phyloP scores from a whole-genome alignment of 192 early-diverging fungal genomes.

The Cladochytrium replicatum region DNA sequence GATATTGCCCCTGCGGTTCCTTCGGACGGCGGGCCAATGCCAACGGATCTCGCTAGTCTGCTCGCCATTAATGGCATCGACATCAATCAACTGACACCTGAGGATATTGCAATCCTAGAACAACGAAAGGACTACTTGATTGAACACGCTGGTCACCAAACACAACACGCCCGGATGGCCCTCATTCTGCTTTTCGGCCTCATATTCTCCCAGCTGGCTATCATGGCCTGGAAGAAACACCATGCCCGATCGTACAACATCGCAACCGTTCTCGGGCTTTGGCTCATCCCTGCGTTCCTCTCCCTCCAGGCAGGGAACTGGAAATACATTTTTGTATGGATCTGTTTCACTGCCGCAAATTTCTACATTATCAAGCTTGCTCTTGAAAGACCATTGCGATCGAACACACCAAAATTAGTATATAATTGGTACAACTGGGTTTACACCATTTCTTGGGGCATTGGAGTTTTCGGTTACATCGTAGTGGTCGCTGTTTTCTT shows the following conservation, averaged over 20 bases:
- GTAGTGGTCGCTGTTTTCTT: conserved; percentile 33
- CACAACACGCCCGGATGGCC: conserved; percentile 36
- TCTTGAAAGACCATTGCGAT: conserved; percentile 29
- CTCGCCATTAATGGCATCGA: too few relatives aligned
- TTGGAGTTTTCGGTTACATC: conserved; percentile 30
- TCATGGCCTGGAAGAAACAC: conserved; percentile 35
- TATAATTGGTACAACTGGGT: conserved; percentile 37
- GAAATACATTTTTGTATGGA: conserved; percentile 33
- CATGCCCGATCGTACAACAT: conserved; percentile 30
- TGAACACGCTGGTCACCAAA: conserved; percentile 12
- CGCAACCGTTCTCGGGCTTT: conserved; percentile 36
- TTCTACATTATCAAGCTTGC: conserved; percentile 24
- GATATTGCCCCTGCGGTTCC: too few relatives aligned
- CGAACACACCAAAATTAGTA: conserved; percentile 34
- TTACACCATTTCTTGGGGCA: conserved; percentile 24
- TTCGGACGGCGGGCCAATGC: too few relatives aligned
- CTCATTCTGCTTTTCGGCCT: conserved; percentile 34
- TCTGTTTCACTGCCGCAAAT: conserved; percentile 28
- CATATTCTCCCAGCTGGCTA: conserved; percentile 32
- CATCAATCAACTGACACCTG: too few relatives aligned
- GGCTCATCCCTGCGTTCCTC: conserved; percentile 34
- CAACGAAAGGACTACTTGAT: too few relatives aligned
- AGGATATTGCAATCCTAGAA: too few relatives aligned
- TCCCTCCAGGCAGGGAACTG: conserved; percentile 28
- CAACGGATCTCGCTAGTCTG: too few relatives aligned